A percentile compares a stretch with the other conserved stretches of the same genome.
Evolutionary conservation across 257 asterid genomes (phyloP).

Genomic region (Ligustrum vulgare): DNA sequence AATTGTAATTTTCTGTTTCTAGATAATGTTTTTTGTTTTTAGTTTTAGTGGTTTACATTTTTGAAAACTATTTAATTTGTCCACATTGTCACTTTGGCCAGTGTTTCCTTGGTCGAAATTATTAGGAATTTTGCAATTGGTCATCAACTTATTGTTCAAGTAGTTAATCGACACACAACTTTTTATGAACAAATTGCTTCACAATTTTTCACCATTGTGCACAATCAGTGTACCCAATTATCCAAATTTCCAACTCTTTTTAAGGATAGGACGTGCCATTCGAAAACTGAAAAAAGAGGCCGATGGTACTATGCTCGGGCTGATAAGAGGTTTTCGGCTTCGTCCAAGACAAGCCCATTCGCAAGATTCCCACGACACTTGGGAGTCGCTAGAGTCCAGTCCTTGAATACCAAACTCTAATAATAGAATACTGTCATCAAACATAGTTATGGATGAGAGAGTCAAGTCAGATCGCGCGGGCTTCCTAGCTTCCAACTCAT

Average conservation of each 20-base stretch:
- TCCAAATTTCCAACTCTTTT: not conserved
- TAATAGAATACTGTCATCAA: no score
- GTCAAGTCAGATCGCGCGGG: no score
- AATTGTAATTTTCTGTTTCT: not conserved
- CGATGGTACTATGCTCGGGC: no score
- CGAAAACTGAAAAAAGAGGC: no score
- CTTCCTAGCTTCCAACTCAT: no score
- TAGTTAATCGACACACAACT: not conserved
- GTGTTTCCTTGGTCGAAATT: conserved; percentile 2
- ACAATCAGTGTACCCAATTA: not conserved
- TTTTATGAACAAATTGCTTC: not conserved
- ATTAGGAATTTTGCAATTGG: not conserved
- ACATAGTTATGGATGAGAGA: no score
- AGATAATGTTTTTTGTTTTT: not conserved
- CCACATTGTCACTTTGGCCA: conserved; percentile 5
- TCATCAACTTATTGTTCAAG: not conserved
- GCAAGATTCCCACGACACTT: no score
- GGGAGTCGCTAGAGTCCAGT: no score
- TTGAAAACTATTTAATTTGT: conserved; percentile 29
- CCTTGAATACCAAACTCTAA: no score
- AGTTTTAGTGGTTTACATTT: conserved; percentile 34
- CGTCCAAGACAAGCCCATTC: no score
- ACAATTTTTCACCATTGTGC: not conserved
- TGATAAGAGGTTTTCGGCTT: no score
- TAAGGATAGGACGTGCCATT: no score